Evolutionary conservation across 2,329 filamentous ascomycete genomes (phyloP), one percentile per base, ranked within the genome.

Genomic region (Pseudocercospora musae): DNA sequence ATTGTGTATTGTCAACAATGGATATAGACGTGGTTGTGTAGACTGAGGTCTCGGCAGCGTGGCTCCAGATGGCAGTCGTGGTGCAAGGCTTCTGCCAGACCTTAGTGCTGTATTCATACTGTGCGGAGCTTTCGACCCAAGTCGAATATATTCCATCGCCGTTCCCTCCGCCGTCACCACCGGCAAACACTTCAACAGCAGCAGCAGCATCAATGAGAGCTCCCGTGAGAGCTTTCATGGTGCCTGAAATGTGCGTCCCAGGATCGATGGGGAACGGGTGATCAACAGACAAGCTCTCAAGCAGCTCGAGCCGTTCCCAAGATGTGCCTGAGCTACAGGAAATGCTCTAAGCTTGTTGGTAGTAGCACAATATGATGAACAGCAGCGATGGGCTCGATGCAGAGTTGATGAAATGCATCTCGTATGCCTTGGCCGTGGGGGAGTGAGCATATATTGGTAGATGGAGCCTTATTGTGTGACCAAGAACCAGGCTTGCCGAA

Each of bases 71-170:
- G 5, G 31, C 3, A 3, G 20, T 25, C 0, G 31, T 44, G 1
- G 53, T 56, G 7, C 33, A 56, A n/a, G 53, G 53, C 33, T 42
- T 44, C 3, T 56, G 3, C 53, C 53, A 56, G n/a, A 56, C 53
- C 13, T 21, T 40, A 2, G 53, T 56, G 20, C 53, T 56, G 8
- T 40, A 42, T 7, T 56, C 33, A 20, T 56, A 56, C 37, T 56
- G 53, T 4, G 33, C 11, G 2, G 18, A 21, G 7, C 18, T 44
- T 18, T 56, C 25, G n/a, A 56, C 33, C 53, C 53, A 56, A 4
- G 53, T 56, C 4, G 31, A 42, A 13, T 56, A 56, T 23, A 18
- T 18, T 7, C 11, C 27, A 18, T 2, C 33, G 11, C n/a, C 33
- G 3, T n/a, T 2, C 1, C 18, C 52, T 9, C 53, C 53, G 20